Evolutionary conservation across 2,329 filamentous ascomycete species (phyloP).

Genomic region (Aureobasidium subglaciale): DNA sequence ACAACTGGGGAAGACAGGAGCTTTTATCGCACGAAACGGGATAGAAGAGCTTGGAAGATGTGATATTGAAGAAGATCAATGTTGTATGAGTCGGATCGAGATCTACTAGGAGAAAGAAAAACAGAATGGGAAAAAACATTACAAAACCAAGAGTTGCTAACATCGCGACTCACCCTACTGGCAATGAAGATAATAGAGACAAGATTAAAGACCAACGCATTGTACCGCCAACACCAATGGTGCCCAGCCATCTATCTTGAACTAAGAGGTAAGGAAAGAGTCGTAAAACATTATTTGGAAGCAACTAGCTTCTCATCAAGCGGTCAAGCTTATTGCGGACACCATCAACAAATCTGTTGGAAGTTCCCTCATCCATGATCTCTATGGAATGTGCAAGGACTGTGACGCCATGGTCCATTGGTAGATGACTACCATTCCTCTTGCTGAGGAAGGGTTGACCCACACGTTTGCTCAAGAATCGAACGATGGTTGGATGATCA

Average conservation of each 20-base stretch:
- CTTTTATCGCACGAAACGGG: no score
- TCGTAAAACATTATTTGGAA: neutral
- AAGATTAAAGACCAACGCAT: neutral
- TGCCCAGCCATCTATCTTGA: conserved; percentile 5
- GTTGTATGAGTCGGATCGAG: neutral
- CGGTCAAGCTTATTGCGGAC: conserved; percentile 48
- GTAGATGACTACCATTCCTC: conserved; percentile 41
- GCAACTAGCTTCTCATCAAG: conserved; percentile 29
- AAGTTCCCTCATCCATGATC: conserved; percentile 46
- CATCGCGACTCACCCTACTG: neutral
- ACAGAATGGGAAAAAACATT: neutral
- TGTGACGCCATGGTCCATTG: conserved; percentile 41
- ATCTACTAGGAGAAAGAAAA: neutral
- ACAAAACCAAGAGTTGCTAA: neutral
- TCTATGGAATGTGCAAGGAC: conserved; percentile 47
- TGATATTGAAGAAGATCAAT: neutral
- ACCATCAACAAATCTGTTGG: conserved; percentile 48
- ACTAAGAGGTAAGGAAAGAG: neutral
- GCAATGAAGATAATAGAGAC: neutral
- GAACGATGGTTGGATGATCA: conserved; percentile 45
- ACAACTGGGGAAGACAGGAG: no score
- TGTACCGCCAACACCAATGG: neutral
- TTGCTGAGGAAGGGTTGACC: conserved; percentile 47
- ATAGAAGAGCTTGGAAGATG: no score
- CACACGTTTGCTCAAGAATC: conserved; percentile 48